phyloP scores from a whole-genome alignment of 2,329 filamentous ascomycete genomes.

The Cladorrhinum sp. region DNA sequence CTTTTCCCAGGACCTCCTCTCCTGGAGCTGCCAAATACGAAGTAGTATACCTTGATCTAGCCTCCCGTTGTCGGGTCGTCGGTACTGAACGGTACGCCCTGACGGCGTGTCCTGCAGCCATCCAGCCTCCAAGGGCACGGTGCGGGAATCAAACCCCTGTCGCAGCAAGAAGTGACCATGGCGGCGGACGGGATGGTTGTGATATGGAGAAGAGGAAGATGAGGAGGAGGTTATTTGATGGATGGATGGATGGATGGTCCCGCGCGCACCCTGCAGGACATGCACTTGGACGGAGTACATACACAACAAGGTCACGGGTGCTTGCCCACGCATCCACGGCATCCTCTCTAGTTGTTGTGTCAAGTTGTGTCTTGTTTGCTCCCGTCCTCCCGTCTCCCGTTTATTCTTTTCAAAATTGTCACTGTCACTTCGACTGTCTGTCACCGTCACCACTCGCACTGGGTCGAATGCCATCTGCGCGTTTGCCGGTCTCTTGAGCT shows the following conservation, averaged over 20 bases:
- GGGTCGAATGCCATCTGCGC: background rate
- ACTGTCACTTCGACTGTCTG: background rate
- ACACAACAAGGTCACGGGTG: background rate
- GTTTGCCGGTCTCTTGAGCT: background rate
- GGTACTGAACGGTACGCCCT: constrained; percentile 18
- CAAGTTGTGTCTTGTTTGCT: background rate
- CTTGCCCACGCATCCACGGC: background rate
- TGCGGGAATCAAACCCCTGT: constrained; percentile 14
- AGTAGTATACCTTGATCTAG: background rate
- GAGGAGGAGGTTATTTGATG: no score
- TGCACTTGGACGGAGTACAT: background rate
- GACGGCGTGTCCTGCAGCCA: constrained; percentile 1
- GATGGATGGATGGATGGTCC: background rate
- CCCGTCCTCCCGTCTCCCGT: background rate
- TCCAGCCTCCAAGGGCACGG: constrained; percentile 14
- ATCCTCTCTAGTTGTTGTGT: background rate
- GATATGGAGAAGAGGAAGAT: background rate
- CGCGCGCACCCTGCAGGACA: background rate
- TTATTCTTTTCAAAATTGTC: background rate
- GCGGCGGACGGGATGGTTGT: background rate
- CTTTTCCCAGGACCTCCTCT: no score
- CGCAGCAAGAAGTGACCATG: background rate
- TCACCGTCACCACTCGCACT: background rate
- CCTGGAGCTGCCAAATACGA: background rate
- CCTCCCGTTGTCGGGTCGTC: constrained; percentile 15